Conservation (phyloP, 169 alveolate species). For the Eimeria tenella region DNA sequence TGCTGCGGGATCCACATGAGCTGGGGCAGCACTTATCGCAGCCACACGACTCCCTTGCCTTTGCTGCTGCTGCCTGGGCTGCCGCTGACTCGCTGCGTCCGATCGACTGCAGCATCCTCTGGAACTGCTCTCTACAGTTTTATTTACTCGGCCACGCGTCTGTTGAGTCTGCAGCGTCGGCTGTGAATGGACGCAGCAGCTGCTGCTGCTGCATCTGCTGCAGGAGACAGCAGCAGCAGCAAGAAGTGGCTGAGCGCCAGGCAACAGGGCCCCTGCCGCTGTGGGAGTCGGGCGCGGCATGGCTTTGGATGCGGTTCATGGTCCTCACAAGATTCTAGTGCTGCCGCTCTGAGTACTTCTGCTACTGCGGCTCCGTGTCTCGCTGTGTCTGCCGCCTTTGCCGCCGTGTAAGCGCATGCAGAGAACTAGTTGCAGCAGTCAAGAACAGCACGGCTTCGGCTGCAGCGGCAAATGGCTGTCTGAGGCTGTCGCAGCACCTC, state of each 20-base stretch:
- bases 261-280: constrained; percentile 1
- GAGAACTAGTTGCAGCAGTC: too few species aligned
- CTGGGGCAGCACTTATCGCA: neutral
- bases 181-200: neutral
- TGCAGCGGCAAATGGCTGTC: too few species aligned
- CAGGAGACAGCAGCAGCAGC: constrained; percentile 4
- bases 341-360: neutral
- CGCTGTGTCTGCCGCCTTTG: too few species aligned
- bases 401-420: too few species aligned
- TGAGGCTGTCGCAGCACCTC: too few species aligned
- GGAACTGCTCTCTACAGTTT: neutral
- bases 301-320: neutral
- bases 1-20: neutral
- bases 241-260: constrained; percentile 20
- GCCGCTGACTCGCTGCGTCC: neutral
- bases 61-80: neutral
- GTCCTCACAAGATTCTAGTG: neutral
- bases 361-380: neutral
- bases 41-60: neutral
- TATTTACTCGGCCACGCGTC: neutral
- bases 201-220: neutral
- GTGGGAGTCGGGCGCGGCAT: constrained; percentile 13
- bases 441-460: too few species aligned
- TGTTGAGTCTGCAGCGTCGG: neutral
- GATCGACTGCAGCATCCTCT: neutral